A percentile compares a stretch with the other conserved stretches of the same genome.
These are phyloP conservation scores for Abrus pulchellus DNA, from an alignment of 306 rosid species.

Conservation along the genomic window DNA sequence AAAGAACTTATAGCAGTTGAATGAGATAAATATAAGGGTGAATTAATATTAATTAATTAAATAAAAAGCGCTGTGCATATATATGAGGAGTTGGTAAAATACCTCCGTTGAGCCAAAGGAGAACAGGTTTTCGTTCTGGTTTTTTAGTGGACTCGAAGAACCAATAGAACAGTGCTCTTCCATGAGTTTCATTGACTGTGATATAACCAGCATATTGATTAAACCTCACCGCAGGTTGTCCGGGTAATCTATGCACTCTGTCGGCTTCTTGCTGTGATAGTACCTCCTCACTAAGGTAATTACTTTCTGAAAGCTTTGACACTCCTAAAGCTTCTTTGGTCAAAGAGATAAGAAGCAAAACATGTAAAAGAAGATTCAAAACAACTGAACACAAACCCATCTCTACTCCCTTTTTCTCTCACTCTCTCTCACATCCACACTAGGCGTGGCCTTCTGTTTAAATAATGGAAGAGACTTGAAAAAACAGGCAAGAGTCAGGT, in stretches of 20 bases:
- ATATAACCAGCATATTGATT: conserved; percentile 82
- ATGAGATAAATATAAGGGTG: not conserved
- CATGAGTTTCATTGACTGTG: conserved; percentile 73
- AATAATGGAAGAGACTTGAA: conserved; percentile 42
- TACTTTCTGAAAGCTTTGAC: not conserved
- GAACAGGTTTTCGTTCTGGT: conserved; percentile 66
- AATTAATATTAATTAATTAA: no score
- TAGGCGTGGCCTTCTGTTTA: conserved; percentile 24
- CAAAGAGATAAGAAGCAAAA: conserved; percentile 20
- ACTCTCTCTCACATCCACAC: conserved; percentile 12
- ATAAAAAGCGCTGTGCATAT: no score
- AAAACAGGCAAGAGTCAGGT: conserved; percentile 27
- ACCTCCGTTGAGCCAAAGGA: conserved; percentile 97
- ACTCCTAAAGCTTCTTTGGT: conserved; percentile 7
- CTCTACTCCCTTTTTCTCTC: not conserved
- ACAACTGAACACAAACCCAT: conserved; percentile 41
- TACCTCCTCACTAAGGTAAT: conserved; percentile 7
- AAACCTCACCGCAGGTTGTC: conserved; percentile 78
- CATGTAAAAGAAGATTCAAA: conserved; percentile 18
- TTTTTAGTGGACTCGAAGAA: conserved; percentile 65
- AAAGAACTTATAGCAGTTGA: no score
- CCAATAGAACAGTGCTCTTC: conserved; percentile 92
- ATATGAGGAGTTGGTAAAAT: not conserved
- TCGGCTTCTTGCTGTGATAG: conserved; percentile 63
- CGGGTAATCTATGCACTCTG: conserved; percentile 66